phyloP scores from a whole-genome alignment of 495 filamentous ascomycete genomes.

The Filosporella fistucella region DNA sequence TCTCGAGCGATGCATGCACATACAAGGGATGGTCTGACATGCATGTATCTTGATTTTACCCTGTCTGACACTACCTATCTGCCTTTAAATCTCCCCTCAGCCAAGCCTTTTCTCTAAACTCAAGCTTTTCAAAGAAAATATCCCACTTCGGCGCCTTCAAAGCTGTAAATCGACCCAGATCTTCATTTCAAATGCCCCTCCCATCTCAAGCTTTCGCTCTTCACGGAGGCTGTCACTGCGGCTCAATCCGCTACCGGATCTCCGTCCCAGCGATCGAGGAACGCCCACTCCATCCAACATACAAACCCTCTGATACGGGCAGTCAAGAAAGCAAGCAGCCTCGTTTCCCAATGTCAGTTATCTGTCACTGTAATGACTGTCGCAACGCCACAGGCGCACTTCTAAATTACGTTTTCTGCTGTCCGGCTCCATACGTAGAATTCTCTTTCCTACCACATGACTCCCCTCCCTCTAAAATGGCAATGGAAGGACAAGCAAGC shows the following conservation, averaged over 20 bases:
- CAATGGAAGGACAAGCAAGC: background rate
- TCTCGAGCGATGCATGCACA: too few species aligned
- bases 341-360: slow-evolving; percentile 16
- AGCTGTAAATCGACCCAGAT: too few species aligned
- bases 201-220: slow-evolving; percentile 22
- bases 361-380: slow-evolving; percentile 31
- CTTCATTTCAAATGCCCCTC: too few species aligned
- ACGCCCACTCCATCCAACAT: slow-evolving; percentile 19
- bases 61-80: too few species aligned
- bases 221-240: slow-evolving; percentile 37
- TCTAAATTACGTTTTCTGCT: slow-evolving; percentile 2
- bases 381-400: slow-evolving; percentile 20
- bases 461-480: background rate
- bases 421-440: slow-evolving; percentile 7
- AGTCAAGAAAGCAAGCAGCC: slow-evolving; percentile 3
- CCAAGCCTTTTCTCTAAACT: too few species aligned
- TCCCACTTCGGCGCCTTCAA: too few species aligned
- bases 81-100: too few species aligned
- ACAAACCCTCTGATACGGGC: slow-evolving; percentile 3
- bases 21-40: too few species aligned
- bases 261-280: slow-evolving; percentile 19
- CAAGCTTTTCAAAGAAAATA: too few species aligned
- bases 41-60: too few species aligned
- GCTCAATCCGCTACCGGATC: slow-evolving; percentile 33
- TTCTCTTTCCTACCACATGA: background rate